Conservation (phyloP, 2,329 filamentous ascomycete species). For the Colletotrichum australisinense region DNA sequence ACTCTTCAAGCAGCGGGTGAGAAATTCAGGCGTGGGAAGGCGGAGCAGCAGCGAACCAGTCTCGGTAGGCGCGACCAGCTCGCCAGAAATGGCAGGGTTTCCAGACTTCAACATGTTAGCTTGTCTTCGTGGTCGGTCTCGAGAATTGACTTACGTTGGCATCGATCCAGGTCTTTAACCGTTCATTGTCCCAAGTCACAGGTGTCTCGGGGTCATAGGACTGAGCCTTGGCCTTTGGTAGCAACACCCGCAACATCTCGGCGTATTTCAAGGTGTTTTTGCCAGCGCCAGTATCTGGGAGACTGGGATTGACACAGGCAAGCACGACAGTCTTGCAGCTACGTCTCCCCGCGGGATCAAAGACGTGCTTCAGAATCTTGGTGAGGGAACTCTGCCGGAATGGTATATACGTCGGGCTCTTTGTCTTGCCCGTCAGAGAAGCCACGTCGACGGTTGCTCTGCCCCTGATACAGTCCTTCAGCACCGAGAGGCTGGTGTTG, state of each 20-base stretch:
- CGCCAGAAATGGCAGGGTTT: constrained; percentile 45
- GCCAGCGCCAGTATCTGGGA: constrained; percentile 54
- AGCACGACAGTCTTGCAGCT: constrained; percentile 57
- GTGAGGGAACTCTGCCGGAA: constrained; percentile 60
- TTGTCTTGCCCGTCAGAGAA: constrained; percentile 20
- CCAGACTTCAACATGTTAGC: constrained; percentile 48
- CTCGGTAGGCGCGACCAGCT: constrained; percentile 52
- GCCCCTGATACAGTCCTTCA: constrained; percentile 65
- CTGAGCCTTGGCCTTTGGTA: constrained; percentile 42
- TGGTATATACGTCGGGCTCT: constrained; percentile 53
- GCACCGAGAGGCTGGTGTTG: constrained; percentile 59
- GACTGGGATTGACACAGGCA: constrained; percentile 59
- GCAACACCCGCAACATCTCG: constrained; percentile 55
- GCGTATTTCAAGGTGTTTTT: constrained; percentile 63
- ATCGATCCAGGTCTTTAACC: constrained; percentile 52
- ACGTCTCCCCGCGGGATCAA: constrained; percentile 53
- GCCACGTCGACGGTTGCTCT: constrained; percentile 49
- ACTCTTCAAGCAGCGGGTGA: constrained; percentile 52
- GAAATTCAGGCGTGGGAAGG: constrained; percentile 52
- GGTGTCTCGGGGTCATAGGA: constrained; percentile 44
- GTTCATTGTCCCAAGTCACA: constrained; percentile 52
- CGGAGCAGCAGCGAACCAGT: constrained; percentile 54
- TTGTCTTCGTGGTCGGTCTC: no score
- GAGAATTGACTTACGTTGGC: constrained; percentile 48
- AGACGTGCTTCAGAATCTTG: constrained; percentile 61